Conservation (phyloP, 306 rosid genomes). For the Sophora flavescens region DNA sequence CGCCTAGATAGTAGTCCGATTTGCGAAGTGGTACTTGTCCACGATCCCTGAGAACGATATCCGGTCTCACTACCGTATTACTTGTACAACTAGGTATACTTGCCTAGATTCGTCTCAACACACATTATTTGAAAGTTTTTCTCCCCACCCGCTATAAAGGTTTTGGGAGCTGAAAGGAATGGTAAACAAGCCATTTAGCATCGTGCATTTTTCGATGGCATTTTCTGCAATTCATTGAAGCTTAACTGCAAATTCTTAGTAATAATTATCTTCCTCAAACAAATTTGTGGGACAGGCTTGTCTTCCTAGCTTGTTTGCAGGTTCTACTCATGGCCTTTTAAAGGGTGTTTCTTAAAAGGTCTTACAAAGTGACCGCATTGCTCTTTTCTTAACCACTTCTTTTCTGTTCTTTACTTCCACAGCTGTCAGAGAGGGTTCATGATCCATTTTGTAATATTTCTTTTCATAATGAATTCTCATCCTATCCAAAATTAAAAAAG, state of each 20-base stretch:
- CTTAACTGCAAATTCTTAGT: background rate
- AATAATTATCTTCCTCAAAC: background rate
- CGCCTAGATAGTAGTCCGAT: too few relatives aligned
- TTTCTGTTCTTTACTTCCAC: background rate
- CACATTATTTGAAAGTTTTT: background rate
- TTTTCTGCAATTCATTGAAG: background rate
- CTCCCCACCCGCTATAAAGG: background rate
- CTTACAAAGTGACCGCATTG: constrained; percentile 11
- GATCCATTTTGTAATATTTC: background rate
- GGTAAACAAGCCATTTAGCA: background rate
- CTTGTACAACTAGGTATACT: too few relatives aligned
- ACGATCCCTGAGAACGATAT: too few relatives aligned
- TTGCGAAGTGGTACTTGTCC: too few relatives aligned
- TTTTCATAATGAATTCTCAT: background rate
- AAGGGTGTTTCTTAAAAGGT: background rate
- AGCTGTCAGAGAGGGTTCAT: constrained; percentile 1
- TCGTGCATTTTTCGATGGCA: background rate
- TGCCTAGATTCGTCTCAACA: too few relatives aligned
- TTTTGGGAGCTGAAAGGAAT: background rate
- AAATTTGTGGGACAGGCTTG: background rate
- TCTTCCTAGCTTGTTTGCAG: constrained; percentile 15
- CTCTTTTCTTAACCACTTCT: background rate
- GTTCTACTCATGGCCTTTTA: background rate
- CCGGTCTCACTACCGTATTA: too few relatives aligned
- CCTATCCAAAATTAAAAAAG: background rate